These are phyloP conservation scores for Vachellia pachyceras DNA, from an alignment of 306 rosid genomes.

Conservation along the genomic window DNA sequence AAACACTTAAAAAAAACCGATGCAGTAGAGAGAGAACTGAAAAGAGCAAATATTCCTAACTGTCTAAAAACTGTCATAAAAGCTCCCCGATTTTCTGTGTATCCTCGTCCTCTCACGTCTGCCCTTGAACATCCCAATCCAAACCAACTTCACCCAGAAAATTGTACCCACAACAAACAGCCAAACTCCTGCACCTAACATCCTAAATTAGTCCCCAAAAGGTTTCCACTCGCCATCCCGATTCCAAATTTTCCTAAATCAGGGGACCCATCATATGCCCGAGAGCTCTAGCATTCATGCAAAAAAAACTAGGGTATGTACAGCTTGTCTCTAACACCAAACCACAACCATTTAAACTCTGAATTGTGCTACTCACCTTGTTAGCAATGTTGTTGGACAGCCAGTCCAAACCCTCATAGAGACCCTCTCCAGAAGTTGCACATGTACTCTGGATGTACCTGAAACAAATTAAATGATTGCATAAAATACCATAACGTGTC, in stretches of 20 bases:
- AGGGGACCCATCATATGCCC: neutral
- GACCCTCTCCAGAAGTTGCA: constrained; percentile 98
- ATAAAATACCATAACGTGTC: constrained; percentile 32
- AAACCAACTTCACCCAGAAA: neutral
- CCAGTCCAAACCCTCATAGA: constrained; percentile 58
- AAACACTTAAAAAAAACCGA: no score
- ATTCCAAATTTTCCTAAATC: neutral
- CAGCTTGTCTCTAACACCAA: neutral
- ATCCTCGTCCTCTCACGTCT: neutral
- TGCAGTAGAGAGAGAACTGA: no score
- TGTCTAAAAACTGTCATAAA: neutral
- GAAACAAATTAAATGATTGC: constrained; percentile 45
- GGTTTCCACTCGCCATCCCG: neutral
- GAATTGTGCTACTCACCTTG: constrained; percentile 65
- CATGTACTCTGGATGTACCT: constrained; percentile 99
- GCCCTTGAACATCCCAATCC: neutral
- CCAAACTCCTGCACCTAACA: neutral
- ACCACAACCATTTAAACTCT: constrained; percentile 20
- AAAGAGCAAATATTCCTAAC: no score
- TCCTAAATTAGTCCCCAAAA: neutral
- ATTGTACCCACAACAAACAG: neutral
- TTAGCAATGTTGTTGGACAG: constrained; percentile 56
- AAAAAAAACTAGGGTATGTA: neutral
- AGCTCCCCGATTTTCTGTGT: neutral
- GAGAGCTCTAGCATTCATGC: neutral